Conservation (phyloP, 192 early-diverging fungal species). For the Phlyctochytrium planicorne region DNA sequence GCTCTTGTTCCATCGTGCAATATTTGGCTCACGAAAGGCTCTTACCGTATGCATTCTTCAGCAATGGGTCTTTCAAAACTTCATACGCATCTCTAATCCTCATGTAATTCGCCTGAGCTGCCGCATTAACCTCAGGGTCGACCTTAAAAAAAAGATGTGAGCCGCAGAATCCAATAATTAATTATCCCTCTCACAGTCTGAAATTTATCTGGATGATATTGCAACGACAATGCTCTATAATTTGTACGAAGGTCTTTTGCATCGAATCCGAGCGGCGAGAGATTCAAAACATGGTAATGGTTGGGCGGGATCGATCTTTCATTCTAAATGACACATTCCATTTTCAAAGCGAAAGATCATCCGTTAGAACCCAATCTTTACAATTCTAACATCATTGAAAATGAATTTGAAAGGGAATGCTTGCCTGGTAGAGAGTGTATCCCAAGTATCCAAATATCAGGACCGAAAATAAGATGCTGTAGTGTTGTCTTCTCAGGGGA, state of each 20-base stretch:
- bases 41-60: slow-evolving; percentile 45
- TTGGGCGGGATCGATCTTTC: slow-evolving; percentile 42
- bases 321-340: too few relatives aligned
- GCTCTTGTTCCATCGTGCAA: too few relatives aligned
- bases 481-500: slow-evolving; percentile 25
- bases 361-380: too few relatives aligned
- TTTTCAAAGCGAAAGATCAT: too few relatives aligned
- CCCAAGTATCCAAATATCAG: slow-evolving; percentile 34
- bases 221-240: slow-evolving; percentile 37
- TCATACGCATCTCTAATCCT: slow-evolving; percentile 44
- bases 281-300: slow-evolving; percentile 33
- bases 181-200: too few relatives aligned
- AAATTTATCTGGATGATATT: slow-evolving; percentile 46
- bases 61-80: slow-evolving; percentile 39
- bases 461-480: slow-evolving; percentile 29
- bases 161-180: too few relatives aligned
- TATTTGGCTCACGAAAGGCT: too few relatives aligned
- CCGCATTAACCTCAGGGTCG: not conserved
- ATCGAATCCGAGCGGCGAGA: slow-evolving; percentile 17
- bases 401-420: not conserved
- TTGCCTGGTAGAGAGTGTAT: slow-evolving; percentile 39
- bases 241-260: slow-evolving; percentile 30
- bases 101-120: slow-evolving; percentile 29
- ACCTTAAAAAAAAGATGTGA: too few relatives aligned
- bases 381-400: not conserved